A percentile compares a stretch with the other conserved stretches of the same genome.
Evolutionary conservation across 495 filamentous ascomycete species (phyloP).

Genomic region (Aspergillus saccharolyticus): DNA sequence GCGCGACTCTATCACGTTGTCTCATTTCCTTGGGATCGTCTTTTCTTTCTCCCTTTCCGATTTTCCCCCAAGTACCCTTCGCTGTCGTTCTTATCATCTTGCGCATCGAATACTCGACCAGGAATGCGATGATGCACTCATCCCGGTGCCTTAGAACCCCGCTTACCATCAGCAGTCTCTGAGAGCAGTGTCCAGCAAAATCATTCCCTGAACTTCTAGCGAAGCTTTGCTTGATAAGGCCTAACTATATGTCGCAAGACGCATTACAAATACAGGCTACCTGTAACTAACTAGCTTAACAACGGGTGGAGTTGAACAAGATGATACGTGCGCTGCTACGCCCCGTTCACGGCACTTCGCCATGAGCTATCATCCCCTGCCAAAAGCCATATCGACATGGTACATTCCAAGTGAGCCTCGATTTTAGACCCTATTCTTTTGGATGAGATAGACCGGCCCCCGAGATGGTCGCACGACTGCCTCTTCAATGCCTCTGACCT

Average conservation of each 20-base stretch:
- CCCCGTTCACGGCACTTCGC: not conserved
- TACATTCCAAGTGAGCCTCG: not conserved
- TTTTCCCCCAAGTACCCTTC: not conserved
- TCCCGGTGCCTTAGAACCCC: slow-evolving; percentile 8
- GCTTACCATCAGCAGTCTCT: no score
- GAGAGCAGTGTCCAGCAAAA: no score
- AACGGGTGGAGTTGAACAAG: not conserved
- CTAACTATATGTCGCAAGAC: not conserved
- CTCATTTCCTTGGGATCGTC: not conserved
- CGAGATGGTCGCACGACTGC: not conserved
- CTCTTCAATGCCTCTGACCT: not conserved
- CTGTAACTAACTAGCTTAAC: not conserved
- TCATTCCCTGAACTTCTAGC: no score
- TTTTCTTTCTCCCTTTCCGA: not conserved
- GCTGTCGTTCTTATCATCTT: not conserved
- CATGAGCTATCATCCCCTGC: not conserved
- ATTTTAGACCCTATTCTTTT: not conserved
- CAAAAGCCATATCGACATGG: not conserved
- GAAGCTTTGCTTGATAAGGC: no score
- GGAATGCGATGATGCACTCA: slow-evolving; percentile 9
- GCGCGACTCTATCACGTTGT: not conserved
- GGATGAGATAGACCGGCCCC: no score
- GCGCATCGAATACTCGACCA: not conserved
- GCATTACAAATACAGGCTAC: not conserved
- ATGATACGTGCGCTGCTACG: not conserved